These are phyloP conservation scores for Candida easanensis DNA, from an alignment of 805 yeast species.

Conservation along the genomic window DNA sequence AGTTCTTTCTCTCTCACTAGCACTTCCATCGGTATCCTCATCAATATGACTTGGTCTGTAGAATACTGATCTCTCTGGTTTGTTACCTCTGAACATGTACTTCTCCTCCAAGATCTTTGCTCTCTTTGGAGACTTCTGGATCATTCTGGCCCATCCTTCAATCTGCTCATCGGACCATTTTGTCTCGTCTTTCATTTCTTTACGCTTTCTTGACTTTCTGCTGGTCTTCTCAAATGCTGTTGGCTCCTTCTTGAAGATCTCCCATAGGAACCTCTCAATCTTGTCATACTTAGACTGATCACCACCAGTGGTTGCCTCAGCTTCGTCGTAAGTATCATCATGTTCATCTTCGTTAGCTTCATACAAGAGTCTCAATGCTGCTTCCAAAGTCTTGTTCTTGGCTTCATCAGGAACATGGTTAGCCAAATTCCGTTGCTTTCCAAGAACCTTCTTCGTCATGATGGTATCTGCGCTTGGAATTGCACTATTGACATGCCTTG, in stretches of 20 bases:
- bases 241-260: constrained; percentile 49
- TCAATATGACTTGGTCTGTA: constrained; percentile 11
- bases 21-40: constrained; percentile 6
- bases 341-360: constrained; percentile 83
- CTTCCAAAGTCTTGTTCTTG: constrained; percentile 54
- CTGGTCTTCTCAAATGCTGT: constrained; percentile 43
- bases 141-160: constrained; percentile 89
- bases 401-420: constrained; percentile 41
- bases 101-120: constrained; percentile 62
- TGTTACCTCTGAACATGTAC: constrained; percentile 47
- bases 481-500: constrained; percentile 20
- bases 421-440: constrained; percentile 7
- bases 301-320: constrained; percentile 29
- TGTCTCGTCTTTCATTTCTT: constrained; percentile 47
- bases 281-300: constrained; percentile 31
- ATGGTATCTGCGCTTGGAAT: constrained; percentile 17
- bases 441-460: constrained; percentile 17
- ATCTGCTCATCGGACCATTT: constrained; percentile 87
- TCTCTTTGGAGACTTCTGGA: constrained; percentile 61
- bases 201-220: constrained; percentile 52
- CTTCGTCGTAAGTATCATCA: constrained; percentile 72
- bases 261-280: constrained; percentile 56
- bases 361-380: constrained; percentile 62
- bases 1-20: background rate
- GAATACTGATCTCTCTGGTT: constrained; percentile 27